Evolutionary conservation across 257 asterid genomes (phyloP).

Genomic region (Capsicum chinense): DNA sequence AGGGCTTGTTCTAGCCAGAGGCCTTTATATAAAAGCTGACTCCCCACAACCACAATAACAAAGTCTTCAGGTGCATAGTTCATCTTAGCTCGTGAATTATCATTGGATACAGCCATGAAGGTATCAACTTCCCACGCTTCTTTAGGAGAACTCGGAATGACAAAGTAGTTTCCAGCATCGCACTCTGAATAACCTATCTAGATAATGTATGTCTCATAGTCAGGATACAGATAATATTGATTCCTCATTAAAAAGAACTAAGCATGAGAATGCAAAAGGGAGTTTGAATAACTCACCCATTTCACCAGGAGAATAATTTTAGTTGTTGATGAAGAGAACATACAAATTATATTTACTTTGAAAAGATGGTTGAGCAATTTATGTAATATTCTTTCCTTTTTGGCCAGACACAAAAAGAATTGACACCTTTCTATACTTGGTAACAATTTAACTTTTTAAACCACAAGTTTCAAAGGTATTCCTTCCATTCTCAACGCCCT

Average conservation of each 20-base stretch:
- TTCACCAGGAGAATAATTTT: conserved; percentile 3
- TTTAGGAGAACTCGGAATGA: conserved; percentile 81
- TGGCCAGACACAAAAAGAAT: background rate
- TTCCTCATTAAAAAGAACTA: conserved; percentile 11
- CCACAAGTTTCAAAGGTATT: background rate
- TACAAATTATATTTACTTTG: background rate
- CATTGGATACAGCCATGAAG: conserved; percentile 39
- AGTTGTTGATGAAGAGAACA: background rate
- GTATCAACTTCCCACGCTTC: conserved; percentile 69
- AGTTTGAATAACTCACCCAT: conserved; percentile 21
- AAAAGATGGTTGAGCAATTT: conserved; percentile 1
- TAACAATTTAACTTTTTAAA: background rate
- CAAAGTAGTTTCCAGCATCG: conserved; percentile 90
- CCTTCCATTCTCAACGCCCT: background rate
- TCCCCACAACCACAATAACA: conserved; percentile 72
- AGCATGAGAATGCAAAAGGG: conserved; percentile 4
- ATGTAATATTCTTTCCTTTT: background rate
- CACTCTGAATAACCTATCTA: conserved; percentile 80
- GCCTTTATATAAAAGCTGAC: conserved; percentile 71
- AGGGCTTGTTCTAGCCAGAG: conserved; percentile 93
- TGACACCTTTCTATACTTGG: background rate
- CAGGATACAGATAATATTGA: conserved; percentile 12
- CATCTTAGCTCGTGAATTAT: conserved; percentile 41
- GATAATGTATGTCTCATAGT: conserved; percentile 33
- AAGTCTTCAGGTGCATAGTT: conserved; percentile 54